phyloP scores from a whole-genome alignment of 2,329 filamentous ascomycete genomes.

The Fusarium sp. region DNA sequence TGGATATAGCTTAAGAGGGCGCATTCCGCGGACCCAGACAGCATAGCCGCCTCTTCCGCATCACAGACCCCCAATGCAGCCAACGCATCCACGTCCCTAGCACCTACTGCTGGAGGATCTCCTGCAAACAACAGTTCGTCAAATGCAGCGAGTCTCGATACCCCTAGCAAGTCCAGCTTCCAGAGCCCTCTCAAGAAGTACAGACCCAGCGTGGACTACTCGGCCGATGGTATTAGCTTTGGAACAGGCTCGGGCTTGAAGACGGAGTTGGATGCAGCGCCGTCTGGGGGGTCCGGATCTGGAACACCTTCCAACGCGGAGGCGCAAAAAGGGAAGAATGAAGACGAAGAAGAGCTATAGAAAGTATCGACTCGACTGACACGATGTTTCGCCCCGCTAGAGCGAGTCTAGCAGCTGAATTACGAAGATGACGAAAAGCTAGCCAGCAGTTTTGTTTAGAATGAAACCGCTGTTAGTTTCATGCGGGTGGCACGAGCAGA shows the following conservation, averaged over 20 bases:
- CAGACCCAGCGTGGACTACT: slow-evolving; percentile 65
- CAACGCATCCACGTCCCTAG: slow-evolving; percentile 55
- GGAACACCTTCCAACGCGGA: slow-evolving; percentile 39
- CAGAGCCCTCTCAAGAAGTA: slow-evolving; percentile 83
- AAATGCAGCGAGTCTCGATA: slow-evolving; percentile 41
- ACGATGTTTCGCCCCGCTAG: slow-evolving; percentile 1
- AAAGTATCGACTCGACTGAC: neutral
- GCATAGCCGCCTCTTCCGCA: slow-evolving; percentile 52
- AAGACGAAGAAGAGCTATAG: slow-evolving; percentile 57
- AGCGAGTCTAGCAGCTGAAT: slow-evolving; percentile 6
- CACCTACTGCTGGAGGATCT: slow-evolving; percentile 26
- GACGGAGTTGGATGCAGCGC: slow-evolving; percentile 50
- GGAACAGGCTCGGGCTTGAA: slow-evolving; percentile 50
- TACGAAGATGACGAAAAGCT: slow-evolving; percentile 20
- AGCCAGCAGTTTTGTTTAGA: neutral
- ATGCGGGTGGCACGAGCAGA: slow-evolving; percentile 24
- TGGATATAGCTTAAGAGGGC: slow-evolving; percentile 78
- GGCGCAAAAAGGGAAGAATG: slow-evolving; percentile 44
- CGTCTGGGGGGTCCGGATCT: slow-evolving; percentile 42
- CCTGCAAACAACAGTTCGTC: slow-evolving; percentile 28
- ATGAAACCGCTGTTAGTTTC: slow-evolving; percentile 23
- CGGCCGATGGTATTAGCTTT: slow-evolving; percentile 42
- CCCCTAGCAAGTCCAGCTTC: slow-evolving; percentile 58
- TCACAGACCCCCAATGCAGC: slow-evolving; percentile 57
- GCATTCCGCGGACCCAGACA: slow-evolving; percentile 78